Base-by-base conservation (phyloP, 176 grass and related monocot genomes). In the Alloteropsis semialata region DNA sequence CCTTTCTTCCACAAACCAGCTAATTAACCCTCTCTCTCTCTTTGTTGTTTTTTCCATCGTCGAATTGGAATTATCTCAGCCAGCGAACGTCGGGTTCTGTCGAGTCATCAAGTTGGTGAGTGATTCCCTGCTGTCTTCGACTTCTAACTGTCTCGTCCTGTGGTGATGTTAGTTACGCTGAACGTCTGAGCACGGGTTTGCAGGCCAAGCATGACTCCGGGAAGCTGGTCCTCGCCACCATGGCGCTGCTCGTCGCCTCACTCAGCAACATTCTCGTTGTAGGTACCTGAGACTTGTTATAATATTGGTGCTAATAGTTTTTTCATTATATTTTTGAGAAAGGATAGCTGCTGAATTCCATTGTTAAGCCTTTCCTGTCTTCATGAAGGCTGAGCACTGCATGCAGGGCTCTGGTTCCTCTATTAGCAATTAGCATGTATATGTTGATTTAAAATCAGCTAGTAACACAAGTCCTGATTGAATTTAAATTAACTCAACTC, bases 261-360 rank as follows among this genome's bases (percentile, higher is more conserved):
- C 86, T 95, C 58, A 92, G 84, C 30, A 99, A 84, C 89, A 79
- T 99, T 87, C 89, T 99, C 64, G 80, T 99, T 92, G 96, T 96
- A 96, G 77, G 91, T 93, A 87, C 24, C 73, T 49, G 45, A 65
- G 54, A 85, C 82, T 71, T 77, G 11, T 72, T 86, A 27, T 29
- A n/a, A 12, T 12, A 10, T 21, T 25, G 13, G 13, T 72, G 38
- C 55, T 50, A 57, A 17, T 34, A 16, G 34, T 18, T 17, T 13
- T 24, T 2, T 80, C 24, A 9, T 27, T 17, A 7, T 9, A 0
- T 15, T 69, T 69, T 72, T 13, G 2, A 51, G 5, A 71, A 33
- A 33, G 45, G 28, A 73, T 51, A 19, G 42, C 43, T 29, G 24
- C 43, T 74, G 28, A 43, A 71, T 46, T 18, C 63, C 18, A 11